Evolutionary conservation across 495 filamentous ascomycete genomes (phyloP), one percentile per base, ranked within the genome.

Genomic region (Podospora fimiseda): DNA sequence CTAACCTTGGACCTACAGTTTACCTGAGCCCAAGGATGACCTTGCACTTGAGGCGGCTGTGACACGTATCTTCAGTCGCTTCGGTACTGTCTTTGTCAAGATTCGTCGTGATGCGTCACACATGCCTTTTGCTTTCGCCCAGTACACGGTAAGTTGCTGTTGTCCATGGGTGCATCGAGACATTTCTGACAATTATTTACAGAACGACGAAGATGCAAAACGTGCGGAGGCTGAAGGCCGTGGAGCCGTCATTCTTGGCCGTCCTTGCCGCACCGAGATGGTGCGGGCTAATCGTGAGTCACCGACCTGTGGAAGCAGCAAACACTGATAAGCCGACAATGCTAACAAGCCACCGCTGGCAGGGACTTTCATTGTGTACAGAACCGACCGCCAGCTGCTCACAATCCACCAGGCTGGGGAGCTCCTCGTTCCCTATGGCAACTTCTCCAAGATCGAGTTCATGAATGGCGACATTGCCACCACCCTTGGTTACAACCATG

Each of bases 81-180:
- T 67, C 56, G 82, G 82, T 15, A 66, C 65, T 8, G 76, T 80
- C 41, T 84, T 73, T 50, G 80, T 83, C 46, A 86, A 86, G 69
- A 81, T 86, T 41, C 74, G 77, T 21, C 79, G 81, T 9, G 82
- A 82, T 58, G 37, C 20, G 68, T 67, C 20, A 66, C n/a, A 75
- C 40, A 84, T 84, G 78, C 82, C 82, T 0, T 84, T 77, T 54
- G 82, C 82, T 1, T 86, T 86, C 55, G 76, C 70, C 50, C 81
- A 84, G 62, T 86, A 72, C 52, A 80, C 76, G 9, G 80, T 82
- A 62, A 67, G 75, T 68, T 43, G 1, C 15, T n/a, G 16, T 21
- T 38, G 16, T 21, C 46, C 19, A 8, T n/a, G 16, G 22, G 24
- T 2, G 9, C 2, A 21, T 15, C 18, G 23, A 40, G 14, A 36